phyloP scores from a whole-genome alignment of 345 rosid genomes.

The Lagerstroemia speciosa region DNA sequence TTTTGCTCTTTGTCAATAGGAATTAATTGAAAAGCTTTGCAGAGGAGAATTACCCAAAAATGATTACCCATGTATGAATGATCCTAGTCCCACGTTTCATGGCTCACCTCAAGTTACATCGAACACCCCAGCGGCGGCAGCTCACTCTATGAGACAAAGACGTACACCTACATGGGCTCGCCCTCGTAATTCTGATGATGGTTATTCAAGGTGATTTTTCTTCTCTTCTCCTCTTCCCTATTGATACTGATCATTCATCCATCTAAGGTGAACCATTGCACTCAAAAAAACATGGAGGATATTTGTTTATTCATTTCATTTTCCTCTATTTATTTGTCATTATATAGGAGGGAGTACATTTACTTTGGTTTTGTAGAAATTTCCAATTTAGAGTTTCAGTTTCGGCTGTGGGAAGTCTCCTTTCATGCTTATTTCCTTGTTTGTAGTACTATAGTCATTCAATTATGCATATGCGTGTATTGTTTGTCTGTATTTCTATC shows the following conservation, averaged over 20 bases:
- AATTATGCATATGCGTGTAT: no score
- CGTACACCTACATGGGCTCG: slow-evolving; percentile 66
- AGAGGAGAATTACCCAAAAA: slow-evolving; percentile 79
- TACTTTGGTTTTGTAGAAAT: no score
- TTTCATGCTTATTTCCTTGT: no score
- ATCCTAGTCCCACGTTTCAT: slow-evolving; percentile 74
- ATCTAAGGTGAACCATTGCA: no score
- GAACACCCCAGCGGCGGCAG: slow-evolving; percentile 38
- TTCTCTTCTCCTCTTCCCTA: background rate
- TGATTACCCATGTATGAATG: slow-evolving; percentile 88
- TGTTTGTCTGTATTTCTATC: background rate
- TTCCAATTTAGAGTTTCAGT: no score
- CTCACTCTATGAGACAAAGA: slow-evolving; percentile 91
- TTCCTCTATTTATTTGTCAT: background rate
- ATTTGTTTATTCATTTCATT: no score
- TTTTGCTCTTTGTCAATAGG: slow-evolving; percentile 30
- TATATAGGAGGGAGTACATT: background rate
- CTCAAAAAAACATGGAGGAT: no score
- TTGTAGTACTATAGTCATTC: no score
- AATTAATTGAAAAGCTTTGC: slow-evolving; percentile 74
- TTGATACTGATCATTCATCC: no score
- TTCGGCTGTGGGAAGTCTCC: no score
- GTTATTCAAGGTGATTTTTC: slow-evolving; percentile 62
- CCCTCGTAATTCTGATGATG: slow-evolving; percentile 57
- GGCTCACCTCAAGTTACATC: slow-evolving; percentile 43